These are phyloP conservation scores for Scutellaria baicalensis DNA, from an alignment of 257 asterid genomes.

Conservation along the genomic window DNA sequence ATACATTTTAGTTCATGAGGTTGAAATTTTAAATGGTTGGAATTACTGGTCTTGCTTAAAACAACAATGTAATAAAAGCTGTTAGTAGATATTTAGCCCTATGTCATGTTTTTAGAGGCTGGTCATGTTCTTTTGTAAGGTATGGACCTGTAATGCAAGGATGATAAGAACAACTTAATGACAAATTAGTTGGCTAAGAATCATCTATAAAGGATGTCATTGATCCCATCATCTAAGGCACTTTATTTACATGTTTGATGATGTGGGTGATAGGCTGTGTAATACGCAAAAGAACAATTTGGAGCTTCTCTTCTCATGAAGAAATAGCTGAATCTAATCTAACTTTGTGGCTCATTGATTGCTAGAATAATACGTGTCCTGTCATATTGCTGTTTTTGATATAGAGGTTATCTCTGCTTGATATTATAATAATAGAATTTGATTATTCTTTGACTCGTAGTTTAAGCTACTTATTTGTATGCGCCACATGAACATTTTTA, in stretches of 20 bases:
- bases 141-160: background rate
- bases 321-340: background rate
- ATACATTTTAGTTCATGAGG: background rate
- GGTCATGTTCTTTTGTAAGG: background rate
- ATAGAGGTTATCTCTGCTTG: background rate
- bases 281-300: background rate
- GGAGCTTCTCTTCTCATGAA: background rate
- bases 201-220: background rate
- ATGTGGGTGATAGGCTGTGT: background rate
- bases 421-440: background rate
- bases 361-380: background rate
- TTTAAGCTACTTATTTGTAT: slow-evolving; percentile 4
- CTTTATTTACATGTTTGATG: background rate
- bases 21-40: background rate
- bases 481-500: slow-evolving; percentile 9
- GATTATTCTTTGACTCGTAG: background rate
- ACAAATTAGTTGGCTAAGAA: background rate
- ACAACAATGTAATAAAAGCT: background rate
- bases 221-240: background rate
- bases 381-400: background rate
- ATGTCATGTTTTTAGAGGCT: background rate
- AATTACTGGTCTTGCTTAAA: background rate
- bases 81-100: background rate
- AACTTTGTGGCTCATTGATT: background rate
- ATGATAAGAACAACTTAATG: background rate